phyloP scores from a whole-genome alignment of 2,329 filamentous ascomycete species.

The Clonostachys solani region DNA sequence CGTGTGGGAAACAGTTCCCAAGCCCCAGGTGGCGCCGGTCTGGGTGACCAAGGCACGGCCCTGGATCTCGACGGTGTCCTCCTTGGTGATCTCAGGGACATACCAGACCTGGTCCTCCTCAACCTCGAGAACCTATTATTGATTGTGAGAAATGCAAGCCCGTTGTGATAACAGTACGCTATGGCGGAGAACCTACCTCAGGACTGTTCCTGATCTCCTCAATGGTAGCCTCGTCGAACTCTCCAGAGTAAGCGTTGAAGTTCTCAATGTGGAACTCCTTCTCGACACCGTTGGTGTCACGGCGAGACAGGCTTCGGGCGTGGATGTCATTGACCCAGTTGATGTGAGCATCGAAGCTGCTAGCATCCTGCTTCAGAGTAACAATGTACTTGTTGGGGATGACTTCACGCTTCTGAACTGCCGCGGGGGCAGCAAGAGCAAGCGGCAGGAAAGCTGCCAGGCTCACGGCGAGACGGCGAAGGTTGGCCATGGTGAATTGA shows the following conservation, averaged over 20 bases:
- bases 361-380: slow-evolving; percentile 49
- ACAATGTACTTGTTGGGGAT: slow-evolving; percentile 44
- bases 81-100: slow-evolving; percentile 13
- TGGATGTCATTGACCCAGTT: slow-evolving; percentile 44
- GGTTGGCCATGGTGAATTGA: slow-evolving; percentile 15
- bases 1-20: slow-evolving; percentile 37
- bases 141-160: not conserved
- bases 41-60: slow-evolving; percentile 18
- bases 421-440: slow-evolving; percentile 17
- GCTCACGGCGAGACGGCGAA: slow-evolving; percentile 20
- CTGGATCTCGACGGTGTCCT: not conserved
- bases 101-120: slow-evolving; percentile 20
- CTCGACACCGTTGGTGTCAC: slow-evolving; percentile 30
- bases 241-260: slow-evolving; percentile 36
- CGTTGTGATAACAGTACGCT: not conserved
- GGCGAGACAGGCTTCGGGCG: slow-evolving; percentile 47
- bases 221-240: slow-evolving; percentile 33
- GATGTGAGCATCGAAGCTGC: slow-evolving; percentile 39
- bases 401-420: slow-evolving; percentile 5
- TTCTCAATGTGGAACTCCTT: slow-evolving; percentile 19
- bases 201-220: slow-evolving; percentile 32
- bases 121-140: slow-evolving; percentile 17
- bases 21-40: slow-evolving; percentile 26
- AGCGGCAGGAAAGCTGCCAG: slow-evolving; percentile 24
- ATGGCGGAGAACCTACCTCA: slow-evolving; percentile 25